Evolutionary conservation across 768 basidiomycete species (phyloP), one percentile per base, ranked within the genome.

Genomic region (Rhizopogon roseolus): DNA sequence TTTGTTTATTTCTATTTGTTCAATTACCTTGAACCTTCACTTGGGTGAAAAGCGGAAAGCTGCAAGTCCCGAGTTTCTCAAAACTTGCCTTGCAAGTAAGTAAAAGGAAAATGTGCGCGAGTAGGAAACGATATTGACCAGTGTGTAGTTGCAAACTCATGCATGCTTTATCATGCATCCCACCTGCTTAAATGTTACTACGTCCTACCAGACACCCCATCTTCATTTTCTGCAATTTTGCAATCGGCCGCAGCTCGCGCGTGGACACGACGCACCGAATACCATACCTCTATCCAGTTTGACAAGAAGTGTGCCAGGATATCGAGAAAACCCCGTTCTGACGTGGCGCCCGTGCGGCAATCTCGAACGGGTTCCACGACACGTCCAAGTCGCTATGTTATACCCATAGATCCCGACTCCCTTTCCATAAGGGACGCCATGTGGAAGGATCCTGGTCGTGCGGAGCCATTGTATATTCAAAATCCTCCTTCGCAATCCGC

Each of bases 181-280:
- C 65, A 63, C 53, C 60, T 66, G 53, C 60, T 61, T 58, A 58
- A 50, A 46, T 28, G 39, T 37, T 40, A 29, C 44, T 29, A 36
- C 54, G 39, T 53, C 27, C 50, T 42, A 50, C 57, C 60, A 52
- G 39, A 44, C 50, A 7, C 50, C 29, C 17, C 53, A 13, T 42
- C 54, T 38, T 36, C 32, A 37, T 76, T 81, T 57, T 64, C 67
- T 28, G 66, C 71, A 45, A 67, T 76, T 43, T 70, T 81, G 4
- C 77, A 77, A 52, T 69, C 69, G 38, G 80, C 79, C 53, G 81
- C 81, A 17, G 71, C 71, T 57, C 76, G 74, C 48, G 81, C 80
- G 44, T 84, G 78, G 73, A 59, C 65, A 27, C 69, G 71, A 51
- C 65, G 56, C 27, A 56, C 59, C 19, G 58, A 66, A n/a, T 50